Evolutionary conservation across 202 grass and related monocot genomes (phyloP).

Genomic region (Digitaria exilis): DNA sequence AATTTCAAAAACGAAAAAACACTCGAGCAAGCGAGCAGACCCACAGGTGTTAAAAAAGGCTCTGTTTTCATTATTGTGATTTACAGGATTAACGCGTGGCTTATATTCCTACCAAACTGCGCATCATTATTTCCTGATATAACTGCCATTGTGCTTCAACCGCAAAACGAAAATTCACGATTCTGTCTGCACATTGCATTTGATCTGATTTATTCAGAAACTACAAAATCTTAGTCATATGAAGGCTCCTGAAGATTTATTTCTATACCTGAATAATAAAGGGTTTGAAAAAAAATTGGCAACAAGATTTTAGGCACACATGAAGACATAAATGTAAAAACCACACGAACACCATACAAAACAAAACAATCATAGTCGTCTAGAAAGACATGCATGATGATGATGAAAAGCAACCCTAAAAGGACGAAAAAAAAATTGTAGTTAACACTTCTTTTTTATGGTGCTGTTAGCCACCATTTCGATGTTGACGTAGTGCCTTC

Average conservation of each 20-base stretch:
- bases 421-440: background rate
- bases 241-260: background rate
- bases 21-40: background rate
- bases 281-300: too few relatives aligned
- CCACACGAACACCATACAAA: background rate
- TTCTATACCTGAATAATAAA: background rate
- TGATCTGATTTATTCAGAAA: background rate
- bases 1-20: background rate
- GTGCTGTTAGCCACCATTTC: slow-evolving; percentile 19
- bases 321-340: background rate
- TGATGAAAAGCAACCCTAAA: slow-evolving; percentile 10
- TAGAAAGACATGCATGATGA: background rate
- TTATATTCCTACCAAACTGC: background rate
- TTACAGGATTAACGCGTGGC: background rate
- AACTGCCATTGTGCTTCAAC: background rate
- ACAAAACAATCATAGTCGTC: background rate
- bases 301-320: too few relatives aligned
- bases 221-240: background rate
- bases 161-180: background rate
- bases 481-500: slow-evolving; percentile 15
- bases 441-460: background rate
- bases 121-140: background rate
- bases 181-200: background rate
- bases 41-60: background rate
- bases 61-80: background rate